Conservation (phyloP, 768 basidiomycete genomes). For the Panaeolus cyanescens region DNA sequence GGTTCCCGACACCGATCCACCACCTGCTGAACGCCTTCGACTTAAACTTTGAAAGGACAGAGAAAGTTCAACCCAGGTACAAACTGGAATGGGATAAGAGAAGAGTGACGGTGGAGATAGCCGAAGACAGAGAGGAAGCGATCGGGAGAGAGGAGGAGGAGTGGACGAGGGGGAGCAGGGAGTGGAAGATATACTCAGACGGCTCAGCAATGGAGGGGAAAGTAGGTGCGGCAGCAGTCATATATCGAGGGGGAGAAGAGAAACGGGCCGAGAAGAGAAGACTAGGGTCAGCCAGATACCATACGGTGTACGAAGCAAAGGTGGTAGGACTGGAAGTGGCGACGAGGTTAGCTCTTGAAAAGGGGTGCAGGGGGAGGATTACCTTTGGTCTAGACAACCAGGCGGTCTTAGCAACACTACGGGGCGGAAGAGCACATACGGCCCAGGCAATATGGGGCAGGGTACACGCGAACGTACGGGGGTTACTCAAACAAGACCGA, state of each 20-base stretch:
- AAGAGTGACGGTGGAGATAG: neutral
- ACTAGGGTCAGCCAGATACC: neutral
- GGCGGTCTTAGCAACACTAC: neutral
- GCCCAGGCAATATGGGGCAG: neutral
- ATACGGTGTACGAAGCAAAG: neutral
- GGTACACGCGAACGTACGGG: neutral
- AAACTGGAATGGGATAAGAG: neutral
- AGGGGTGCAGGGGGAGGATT: neutral
- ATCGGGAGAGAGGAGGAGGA: neutral
- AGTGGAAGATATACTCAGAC: neutral
- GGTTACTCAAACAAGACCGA: neutral
- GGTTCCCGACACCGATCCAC: constrained; percentile 22
- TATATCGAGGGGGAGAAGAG: neutral
- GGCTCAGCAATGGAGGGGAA: neutral
- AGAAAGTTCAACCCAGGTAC: constrained; percentile 10
- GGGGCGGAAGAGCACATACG: neutral
- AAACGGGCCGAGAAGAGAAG: neutral
- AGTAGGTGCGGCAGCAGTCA: neutral
- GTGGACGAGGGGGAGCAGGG: neutral
- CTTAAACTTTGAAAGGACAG: constrained; percentile 9
- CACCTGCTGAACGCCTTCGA: constrained; percentile 12
- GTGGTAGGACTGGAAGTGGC: neutral
- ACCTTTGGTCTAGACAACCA: neutral
- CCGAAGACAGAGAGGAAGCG: neutral
- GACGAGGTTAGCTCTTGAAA: neutral